Evolutionary conservation across 495 filamentous ascomycete genomes (phyloP).

Genomic region (Letharia lupina): DNA sequence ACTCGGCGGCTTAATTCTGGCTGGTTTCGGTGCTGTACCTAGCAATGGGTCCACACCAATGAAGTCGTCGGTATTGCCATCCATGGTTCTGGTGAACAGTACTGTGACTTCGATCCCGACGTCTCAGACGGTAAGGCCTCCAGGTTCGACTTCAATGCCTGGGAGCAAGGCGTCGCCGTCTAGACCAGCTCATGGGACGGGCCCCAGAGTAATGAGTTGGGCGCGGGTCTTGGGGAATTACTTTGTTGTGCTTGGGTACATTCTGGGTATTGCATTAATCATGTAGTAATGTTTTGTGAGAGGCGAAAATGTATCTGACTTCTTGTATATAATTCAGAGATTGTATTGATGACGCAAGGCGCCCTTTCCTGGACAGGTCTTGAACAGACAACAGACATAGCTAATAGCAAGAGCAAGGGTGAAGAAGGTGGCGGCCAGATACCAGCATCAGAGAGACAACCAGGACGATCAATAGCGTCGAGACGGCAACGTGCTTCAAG

Average conservation of each 20-base stretch:
- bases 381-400: neutral
- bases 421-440: neutral
- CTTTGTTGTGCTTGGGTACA: neutral
- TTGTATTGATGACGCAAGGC: neutral
- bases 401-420: neutral
- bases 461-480: neutral
- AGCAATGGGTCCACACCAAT: neutral
- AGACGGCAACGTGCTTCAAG: neutral
- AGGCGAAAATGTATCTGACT: neutral
- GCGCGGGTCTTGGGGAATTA: neutral
- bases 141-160: neutral
- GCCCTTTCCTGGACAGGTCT: neutral
- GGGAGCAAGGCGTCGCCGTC: neutral
- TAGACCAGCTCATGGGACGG: neutral
- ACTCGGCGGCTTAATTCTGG: neutral
- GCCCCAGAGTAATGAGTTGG: neutral
- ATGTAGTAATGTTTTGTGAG: neutral
- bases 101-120: neutral
- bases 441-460: neutral
- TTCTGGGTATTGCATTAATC: neutral
- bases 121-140: neutral
- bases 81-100: neutral
- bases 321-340: neutral
- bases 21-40: neutral
- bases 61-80: neutral